Evolutionary conservation across 2,329 filamentous ascomycete genomes (phyloP).

Genomic region (Lachnellula cervina): DNA sequence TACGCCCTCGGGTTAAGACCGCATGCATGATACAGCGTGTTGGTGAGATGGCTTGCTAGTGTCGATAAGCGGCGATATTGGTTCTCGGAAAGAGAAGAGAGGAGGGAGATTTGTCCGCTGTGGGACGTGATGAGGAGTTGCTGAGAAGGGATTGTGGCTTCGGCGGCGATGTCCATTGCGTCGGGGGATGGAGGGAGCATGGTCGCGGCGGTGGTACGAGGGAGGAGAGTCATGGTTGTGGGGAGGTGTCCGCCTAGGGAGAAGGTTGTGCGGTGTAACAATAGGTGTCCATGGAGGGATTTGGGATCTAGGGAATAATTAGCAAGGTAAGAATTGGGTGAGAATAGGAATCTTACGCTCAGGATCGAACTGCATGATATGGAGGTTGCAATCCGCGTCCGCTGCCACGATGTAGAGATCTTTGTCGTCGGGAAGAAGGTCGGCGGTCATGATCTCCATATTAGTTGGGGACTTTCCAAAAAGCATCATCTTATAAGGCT

Average conservation of each 20-base stretch:
- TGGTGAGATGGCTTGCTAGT: constrained; percentile 73
- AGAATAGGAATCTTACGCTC: constrained; percentile 62
- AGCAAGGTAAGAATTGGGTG: constrained; percentile 1
- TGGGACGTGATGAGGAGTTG: constrained; percentile 66
- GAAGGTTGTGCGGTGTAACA: constrained; percentile 85
- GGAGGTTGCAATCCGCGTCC: constrained; percentile 80
- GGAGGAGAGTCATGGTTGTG: constrained; percentile 70
- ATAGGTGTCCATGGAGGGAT: constrained; percentile 79
- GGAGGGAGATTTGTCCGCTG: constrained; percentile 69
- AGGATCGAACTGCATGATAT: constrained; percentile 89
- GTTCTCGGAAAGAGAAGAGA: constrained; percentile 73
- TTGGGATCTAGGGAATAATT: constrained; percentile 65
- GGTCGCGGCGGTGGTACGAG: constrained; percentile 52
- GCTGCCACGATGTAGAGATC: constrained; percentile 77
- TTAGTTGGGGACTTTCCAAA: constrained; percentile 81
- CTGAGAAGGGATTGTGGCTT: constrained; percentile 33
- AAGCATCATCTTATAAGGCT: constrained; percentile 91
- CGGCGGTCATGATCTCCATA: constrained; percentile 74
- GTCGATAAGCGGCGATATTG: constrained; percentile 80
- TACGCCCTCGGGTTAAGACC: constrained; percentile 82
- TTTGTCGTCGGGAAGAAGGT: constrained; percentile 82
- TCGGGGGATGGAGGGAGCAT: constrained; percentile 40
- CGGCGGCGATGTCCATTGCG: constrained; percentile 26
- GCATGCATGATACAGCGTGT: constrained; percentile 68
- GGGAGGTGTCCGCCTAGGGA: constrained; percentile 75